Evolutionary conservation across 75 land plant species (phyloP), one percentile per base, ranked within the genome.

Genomic region (Gnetum montanum): DNA sequence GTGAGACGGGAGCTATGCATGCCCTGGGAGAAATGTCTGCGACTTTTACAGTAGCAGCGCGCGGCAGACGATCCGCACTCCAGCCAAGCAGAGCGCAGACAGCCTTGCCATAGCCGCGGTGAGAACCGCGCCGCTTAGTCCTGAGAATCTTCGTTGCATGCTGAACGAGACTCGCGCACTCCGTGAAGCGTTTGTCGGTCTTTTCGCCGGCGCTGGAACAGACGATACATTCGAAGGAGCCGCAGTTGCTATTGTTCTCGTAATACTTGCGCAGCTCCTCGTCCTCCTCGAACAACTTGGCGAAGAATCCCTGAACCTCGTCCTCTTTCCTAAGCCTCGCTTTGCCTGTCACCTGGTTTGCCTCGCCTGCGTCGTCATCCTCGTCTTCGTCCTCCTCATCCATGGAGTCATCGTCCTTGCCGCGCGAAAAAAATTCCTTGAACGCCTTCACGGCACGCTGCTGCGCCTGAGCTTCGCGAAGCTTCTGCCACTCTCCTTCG

Each of bases 51-150:
- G 66, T 37, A 15, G 4, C 12, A 0, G 0, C 43, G 59, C 52
- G 36, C 1, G 80, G 80, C 6, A 79, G 43, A 41, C 58, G 26
- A 3, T 49, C 30, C 20, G 64, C 46, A 24, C 77, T 75, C 81
- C 87, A 87, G 2, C 76, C 87, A 48, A 87, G 65, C 52, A 80
- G 47, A 38, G 31, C 37, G 34, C 84, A 77, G 1, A 83, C 24
- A 2, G 68, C 84, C 41, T 49, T 59, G 8, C 63, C 84, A 46
- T 50, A 80, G 16, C 76, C 76, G 26, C 84, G 63, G 41, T 87
- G 92, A 4, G 80, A 79, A 36, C 8, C 23, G 52, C 11, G 53
- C 54, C 29, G 70, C 66, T 74, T 71, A 22, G 83, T 82, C 60
- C 60, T 79, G 10, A 55, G 11, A 23, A 80, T 69, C 13, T 73